Percentiles rank a stretch among this genome's conserved stretches.
Conservation (phyloP, 768 basidiomycete genomes). For the Rhodotorula taiwanensis region DNA sequence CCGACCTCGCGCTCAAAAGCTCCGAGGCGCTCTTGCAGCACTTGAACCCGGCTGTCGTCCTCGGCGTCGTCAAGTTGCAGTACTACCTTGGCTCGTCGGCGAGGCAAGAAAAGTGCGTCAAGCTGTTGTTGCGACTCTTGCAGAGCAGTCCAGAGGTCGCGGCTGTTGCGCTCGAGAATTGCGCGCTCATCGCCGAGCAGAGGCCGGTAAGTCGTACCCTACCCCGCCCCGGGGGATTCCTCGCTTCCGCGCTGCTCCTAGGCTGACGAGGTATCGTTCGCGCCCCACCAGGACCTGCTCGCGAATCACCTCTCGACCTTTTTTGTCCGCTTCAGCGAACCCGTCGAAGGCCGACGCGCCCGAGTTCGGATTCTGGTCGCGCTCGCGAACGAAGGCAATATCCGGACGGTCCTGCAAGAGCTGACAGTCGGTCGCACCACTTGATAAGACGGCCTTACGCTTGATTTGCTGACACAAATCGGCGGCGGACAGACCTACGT, state of each 20-base stretch:
- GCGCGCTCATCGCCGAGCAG: slow-evolving; percentile 59
- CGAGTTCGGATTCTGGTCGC: slow-evolving; percentile 70
- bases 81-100: slow-evolving; percentile 65
- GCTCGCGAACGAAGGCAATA: slow-evolving; percentile 61
- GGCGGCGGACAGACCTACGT: slow-evolving; percentile 71
- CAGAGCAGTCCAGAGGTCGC: slow-evolving; percentile 58
- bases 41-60: slow-evolving; percentile 77
- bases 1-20: slow-evolving; percentile 64
- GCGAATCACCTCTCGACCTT: slow-evolving; percentile 60
- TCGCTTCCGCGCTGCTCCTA: neutral
- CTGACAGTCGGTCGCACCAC: slow-evolving; percentile 64
- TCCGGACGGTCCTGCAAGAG: slow-evolving; percentile 66
- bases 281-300: slow-evolving; percentile 56
- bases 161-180: slow-evolving; percentile 65
- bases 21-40: slow-evolving; percentile 75
- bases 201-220: slow-evolving; percentile 49
- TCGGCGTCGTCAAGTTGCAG: slow-evolving; percentile 65
- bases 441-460: too few species aligned
- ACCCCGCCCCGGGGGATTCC: too few species aligned
- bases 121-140: slow-evolving; percentile 68
- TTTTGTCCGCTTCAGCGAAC: slow-evolving; percentile 60
- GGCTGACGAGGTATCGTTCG: slow-evolving; percentile 40
- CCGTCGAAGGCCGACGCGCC: slow-evolving; percentile 58
- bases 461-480: fast-evolving
- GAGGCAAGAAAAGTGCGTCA: slow-evolving; percentile 55